Percentiles rank a stretch among this genome's conserved stretches.
Evolutionary conservation across 1,284 basidiomycete species (phyloP).

Genomic region (Moesziomyces parantarcticus): DNA sequence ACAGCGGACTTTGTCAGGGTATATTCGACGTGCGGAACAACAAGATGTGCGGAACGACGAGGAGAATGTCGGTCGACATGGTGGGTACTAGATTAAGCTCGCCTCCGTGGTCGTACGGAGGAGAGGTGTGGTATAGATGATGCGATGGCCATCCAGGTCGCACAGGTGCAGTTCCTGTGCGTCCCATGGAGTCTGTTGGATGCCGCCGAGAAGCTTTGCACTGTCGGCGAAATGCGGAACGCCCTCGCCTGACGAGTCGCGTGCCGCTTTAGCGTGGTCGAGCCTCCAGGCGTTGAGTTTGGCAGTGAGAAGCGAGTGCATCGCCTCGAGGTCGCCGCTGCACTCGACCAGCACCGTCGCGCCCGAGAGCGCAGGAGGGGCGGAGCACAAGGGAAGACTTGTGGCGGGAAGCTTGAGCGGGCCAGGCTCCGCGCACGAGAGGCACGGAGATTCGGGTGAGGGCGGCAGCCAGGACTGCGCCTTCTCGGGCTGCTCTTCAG

Average conservation of each 20-base stretch:
- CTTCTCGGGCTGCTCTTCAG: constrained; percentile 5
- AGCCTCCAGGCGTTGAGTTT: constrained; percentile 33
- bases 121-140: constrained; percentile 38
- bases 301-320: constrained; percentile 29
- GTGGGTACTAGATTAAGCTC: constrained; percentile 10
- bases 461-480: constrained; percentile 10
- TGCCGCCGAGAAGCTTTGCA: constrained; percentile 22
- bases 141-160: constrained; percentile 45
- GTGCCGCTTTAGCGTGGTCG: constrained; percentile 15
- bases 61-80: not conserved
- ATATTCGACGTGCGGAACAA: constrained; percentile 13
- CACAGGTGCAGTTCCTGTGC: constrained; percentile 47
- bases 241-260: not conserved
- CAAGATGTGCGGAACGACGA: not conserved
- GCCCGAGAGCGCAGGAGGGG: constrained; percentile 13
- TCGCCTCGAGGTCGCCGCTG: constrained; percentile 22
- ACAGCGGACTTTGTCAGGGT: constrained; percentile 30
- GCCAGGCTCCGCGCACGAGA: constrained; percentile 14
- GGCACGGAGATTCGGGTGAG: constrained; percentile 19
- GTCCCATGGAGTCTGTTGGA: constrained; percentile 42
- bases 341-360: constrained; percentile 34
- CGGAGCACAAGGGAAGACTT: constrained; percentile 13
- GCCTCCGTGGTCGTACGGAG: constrained; percentile 7
- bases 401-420: constrained; percentile 19
- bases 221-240: constrained; percentile 1